A percentile compares a stretch with the other conserved stretches of the same genome.
These are phyloP conservation scores for Ammopiptanthus mongolicus DNA, from an alignment of 306 rosid species.

Conservation along the genomic window DNA sequence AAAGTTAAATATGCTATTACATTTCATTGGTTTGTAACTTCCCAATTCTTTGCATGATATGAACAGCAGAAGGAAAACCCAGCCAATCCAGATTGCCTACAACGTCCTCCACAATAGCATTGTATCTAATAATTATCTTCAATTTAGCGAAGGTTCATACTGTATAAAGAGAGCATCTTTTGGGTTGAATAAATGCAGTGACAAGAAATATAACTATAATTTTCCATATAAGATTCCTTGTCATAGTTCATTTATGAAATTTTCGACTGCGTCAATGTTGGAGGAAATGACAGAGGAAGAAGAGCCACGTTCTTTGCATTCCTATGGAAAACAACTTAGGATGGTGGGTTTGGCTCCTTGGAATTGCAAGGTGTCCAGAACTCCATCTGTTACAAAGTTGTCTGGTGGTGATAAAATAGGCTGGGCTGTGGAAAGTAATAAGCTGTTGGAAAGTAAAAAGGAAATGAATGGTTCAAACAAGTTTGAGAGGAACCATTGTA, in stretches of 20 bases:
- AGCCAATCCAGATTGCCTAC: conserved; percentile 30
- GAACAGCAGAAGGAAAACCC: conserved; percentile 45
- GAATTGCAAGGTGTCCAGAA: background rate
- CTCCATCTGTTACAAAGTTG: background rate
- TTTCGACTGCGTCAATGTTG: conserved; percentile 29
- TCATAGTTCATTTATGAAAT: conserved; percentile 21
- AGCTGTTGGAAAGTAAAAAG: conserved; percentile 1
- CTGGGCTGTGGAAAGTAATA: conserved; percentile 4
- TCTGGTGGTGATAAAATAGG: background rate
- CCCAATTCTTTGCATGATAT: conserved; percentile 21
- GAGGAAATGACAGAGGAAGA: conserved; percentile 23
- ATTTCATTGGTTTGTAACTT: conserved; percentile 9
- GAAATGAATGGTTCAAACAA: background rate
- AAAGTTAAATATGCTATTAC: conserved; percentile 11
- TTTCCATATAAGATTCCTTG: conserved; percentile 15
- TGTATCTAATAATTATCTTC: conserved; percentile 22
- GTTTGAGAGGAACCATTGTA: background rate
- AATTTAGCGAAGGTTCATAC: conserved; percentile 34
- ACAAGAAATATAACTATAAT: background rate
- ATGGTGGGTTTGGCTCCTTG: background rate
- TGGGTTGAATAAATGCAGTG: conserved; percentile 25
- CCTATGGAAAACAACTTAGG: background rate
- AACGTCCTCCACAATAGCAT: conserved; percentile 22
- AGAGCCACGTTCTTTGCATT: conserved; percentile 8
- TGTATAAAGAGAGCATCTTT: conserved; percentile 28